A percentile compares a stretch with the other conserved stretches of the same genome.
phyloP scores from a whole-genome alignment of 495 filamentous ascomycete genomes.

The Evernia prunastri region DNA sequence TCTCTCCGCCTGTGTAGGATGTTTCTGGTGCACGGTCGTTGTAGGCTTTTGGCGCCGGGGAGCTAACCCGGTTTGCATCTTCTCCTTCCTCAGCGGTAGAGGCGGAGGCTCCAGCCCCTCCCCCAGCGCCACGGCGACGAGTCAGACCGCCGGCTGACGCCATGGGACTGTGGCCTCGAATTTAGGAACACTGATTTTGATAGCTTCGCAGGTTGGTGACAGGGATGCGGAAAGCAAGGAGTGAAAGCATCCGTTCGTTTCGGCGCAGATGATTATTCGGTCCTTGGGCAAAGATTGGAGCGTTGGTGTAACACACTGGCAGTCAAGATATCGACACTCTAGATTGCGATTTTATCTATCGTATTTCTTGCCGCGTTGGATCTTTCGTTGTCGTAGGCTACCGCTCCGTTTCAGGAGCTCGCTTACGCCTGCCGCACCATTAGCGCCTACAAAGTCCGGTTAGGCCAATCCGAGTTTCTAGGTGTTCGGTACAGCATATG shows the following conservation, averaged over 20 bases:
- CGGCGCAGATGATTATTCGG: no score
- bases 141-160: slow-evolving; percentile 66
- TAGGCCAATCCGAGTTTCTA: background rate
- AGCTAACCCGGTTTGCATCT: slow-evolving; percentile 57
- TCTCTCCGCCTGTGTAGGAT: slow-evolving; percentile 85
- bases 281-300: background rate
- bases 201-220: background rate
- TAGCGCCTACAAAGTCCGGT: background rate
- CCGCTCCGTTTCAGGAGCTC: background rate
- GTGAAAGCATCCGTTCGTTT: slow-evolving; percentile 14
- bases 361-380: background rate
- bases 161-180: slow-evolving; percentile 37
- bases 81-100: slow-evolving; percentile 50
- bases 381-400: background rate
- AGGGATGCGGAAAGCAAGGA: background rate
- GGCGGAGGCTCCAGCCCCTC: slow-evolving; percentile 50
- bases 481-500: background rate
- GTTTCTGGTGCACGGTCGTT: slow-evolving; percentile 70
- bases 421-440: slow-evolving; percentile 4
- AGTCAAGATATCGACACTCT: background rate
- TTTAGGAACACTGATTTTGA: background rate
- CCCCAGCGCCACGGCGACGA: slow-evolving; percentile 66
- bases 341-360: background rate
- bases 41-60: slow-evolving; percentile 57
- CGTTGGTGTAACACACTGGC: background rate